These are phyloP conservation scores for Paspalum notatum DNA, from an alignment of 176 grass and related monocot species.

Conservation along the genomic window DNA sequence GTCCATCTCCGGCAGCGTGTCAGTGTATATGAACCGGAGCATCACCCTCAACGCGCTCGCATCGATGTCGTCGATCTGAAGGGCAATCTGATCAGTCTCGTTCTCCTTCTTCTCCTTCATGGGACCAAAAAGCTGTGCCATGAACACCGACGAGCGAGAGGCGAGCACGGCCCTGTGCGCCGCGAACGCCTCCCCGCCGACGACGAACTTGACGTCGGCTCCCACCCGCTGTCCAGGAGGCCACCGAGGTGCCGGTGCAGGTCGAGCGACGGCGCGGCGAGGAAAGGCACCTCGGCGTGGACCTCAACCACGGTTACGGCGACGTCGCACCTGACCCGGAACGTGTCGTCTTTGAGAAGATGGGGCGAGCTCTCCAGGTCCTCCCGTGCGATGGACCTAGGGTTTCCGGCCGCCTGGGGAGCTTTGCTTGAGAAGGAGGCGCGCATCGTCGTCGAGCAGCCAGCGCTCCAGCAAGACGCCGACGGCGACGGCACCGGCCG, in stretches of 20 bases:
- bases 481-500: too few relatives aligned
- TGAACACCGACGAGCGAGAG: conserved; percentile 33
- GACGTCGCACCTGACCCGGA: background rate
- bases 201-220: conserved; percentile 23
- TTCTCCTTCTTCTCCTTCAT: background rate
- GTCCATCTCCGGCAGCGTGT: background rate
- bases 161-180: conserved; percentile 28
- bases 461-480: too few relatives aligned
- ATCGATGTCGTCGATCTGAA: conserved; percentile 31
- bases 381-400: background rate
- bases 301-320: background rate
- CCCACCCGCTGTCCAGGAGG: background rate
- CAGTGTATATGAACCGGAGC: conserved; percentile 48
- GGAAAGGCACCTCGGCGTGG: too few relatives aligned
- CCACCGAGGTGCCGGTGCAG: background rate
- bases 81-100: too few relatives aligned
- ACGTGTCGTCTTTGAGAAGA: background rate
- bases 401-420: too few relatives aligned
- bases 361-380: background rate
- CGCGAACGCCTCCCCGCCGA: background rate
- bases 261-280: background rate
- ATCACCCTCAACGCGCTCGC: conserved; percentile 17
- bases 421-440: too few relatives aligned
- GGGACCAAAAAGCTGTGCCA: conserved; percentile 8
- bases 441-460: too few relatives aligned